Conservation (phyloP, 768 basidiomycete genomes). For the Boletus barrowsii region DNA sequence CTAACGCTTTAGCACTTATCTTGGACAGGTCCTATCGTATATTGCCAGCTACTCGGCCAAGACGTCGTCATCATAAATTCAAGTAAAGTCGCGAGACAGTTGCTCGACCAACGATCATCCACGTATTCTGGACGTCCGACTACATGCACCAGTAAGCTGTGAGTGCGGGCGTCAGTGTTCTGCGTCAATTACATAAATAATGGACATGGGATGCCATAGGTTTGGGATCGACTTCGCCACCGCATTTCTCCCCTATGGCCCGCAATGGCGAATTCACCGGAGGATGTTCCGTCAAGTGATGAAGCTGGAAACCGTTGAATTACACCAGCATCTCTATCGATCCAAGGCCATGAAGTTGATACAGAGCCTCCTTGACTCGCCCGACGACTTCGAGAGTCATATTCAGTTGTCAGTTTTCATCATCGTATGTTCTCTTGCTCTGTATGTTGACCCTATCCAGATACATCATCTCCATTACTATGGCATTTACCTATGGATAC, state of each 20-base stretch:
- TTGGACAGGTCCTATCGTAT: slow-evolving; percentile 26
- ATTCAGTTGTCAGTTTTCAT: slow-evolving; percentile 17
- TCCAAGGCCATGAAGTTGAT: slow-evolving; percentile 20
- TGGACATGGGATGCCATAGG: slow-evolving; percentile 8
- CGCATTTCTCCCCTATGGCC: slow-evolving; percentile 28
- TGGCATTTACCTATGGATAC: slow-evolving; percentile 31
- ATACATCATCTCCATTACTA: slow-evolving; percentile 32
- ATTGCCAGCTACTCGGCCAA: slow-evolving; percentile 27
- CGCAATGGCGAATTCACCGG: slow-evolving; percentile 28
- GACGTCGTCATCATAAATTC: slow-evolving; percentile 28
- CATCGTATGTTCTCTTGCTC: neutral
- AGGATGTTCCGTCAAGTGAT: slow-evolving; percentile 28
- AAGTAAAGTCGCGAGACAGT: slow-evolving; percentile 21
- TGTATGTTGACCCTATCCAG: slow-evolving; percentile 9
- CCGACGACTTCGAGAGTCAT: slow-evolving; percentile 24
- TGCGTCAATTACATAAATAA: neutral
- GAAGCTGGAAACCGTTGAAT: slow-evolving; percentile 17
- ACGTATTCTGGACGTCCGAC: slow-evolving; percentile 29
- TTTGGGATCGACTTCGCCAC: slow-evolving; percentile 30
- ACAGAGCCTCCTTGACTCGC: slow-evolving; percentile 20
- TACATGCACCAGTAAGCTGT: slow-evolving; percentile 23
- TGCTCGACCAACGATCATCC: slow-evolving; percentile 31
- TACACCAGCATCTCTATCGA: slow-evolving; percentile 23
- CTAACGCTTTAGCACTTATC: neutral
- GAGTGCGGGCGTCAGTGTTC: neutral